Conservation (phyloP, 2,329 filamentous ascomycete genomes). For the Grosmannia penicillata region DNA sequence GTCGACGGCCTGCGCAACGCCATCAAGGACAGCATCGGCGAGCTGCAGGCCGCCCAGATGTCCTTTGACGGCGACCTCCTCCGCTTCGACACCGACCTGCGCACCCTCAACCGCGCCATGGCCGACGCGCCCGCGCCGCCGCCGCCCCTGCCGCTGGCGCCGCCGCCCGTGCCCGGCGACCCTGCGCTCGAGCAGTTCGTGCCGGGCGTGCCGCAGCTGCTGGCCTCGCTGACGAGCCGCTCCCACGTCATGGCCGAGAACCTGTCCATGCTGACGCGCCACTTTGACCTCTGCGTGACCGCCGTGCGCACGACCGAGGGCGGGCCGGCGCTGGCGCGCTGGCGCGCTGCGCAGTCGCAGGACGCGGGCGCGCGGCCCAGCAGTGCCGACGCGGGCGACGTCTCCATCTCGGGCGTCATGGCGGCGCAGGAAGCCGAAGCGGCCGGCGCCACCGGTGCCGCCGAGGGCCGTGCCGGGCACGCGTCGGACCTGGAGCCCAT, state of each 20-base stretch:
- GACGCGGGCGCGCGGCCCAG: slow-evolving; percentile 16
- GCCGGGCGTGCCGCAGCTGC: slow-evolving; percentile 29
- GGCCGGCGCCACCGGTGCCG: background rate
- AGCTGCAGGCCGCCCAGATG: slow-evolving; percentile 53
- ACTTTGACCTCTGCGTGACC: slow-evolving; percentile 88
- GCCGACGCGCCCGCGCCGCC: slow-evolving; percentile 22
- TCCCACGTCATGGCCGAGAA: slow-evolving; percentile 72
- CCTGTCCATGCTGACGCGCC: slow-evolving; percentile 64
- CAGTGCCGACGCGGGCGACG: slow-evolving; percentile 19
- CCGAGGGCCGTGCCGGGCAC: background rate
- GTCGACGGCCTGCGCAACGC: slow-evolving; percentile 51
- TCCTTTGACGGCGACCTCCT: slow-evolving; percentile 65
- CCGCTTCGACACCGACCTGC: slow-evolving; percentile 61
- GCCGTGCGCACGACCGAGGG: slow-evolving; percentile 84
- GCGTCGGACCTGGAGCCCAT: slow-evolving; percentile 48
- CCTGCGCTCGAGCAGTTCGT: slow-evolving; percentile 11
- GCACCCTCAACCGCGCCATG: slow-evolving; percentile 45
- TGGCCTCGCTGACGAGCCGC: slow-evolving; percentile 53
- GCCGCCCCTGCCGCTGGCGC: slow-evolving; percentile 7
- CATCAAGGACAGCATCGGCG: slow-evolving; percentile 55
- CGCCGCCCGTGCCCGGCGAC: background rate
- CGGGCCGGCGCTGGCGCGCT: slow-evolving; percentile 52
- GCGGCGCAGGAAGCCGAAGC: slow-evolving; percentile 35
- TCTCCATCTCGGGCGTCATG: slow-evolving; percentile 54
- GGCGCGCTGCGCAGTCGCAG: slow-evolving; percentile 37